Conservation (phyloP, 495 filamentous ascomycete species). For the Penicillium pulvis region DNA sequence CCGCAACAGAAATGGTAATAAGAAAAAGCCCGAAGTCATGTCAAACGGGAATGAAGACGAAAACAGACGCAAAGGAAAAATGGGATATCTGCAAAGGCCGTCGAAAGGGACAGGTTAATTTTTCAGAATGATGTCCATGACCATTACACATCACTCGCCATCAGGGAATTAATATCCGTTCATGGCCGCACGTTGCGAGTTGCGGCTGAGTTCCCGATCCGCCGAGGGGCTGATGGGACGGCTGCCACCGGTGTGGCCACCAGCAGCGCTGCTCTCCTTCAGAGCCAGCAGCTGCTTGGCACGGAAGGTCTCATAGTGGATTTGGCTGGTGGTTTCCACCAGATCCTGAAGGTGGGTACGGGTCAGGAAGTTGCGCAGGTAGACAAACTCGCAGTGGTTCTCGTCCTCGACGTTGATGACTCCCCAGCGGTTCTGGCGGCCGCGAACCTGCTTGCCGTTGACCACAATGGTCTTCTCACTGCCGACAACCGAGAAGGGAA, state of each 20-base stretch:
- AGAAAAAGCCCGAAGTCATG: conserved; percentile 23
- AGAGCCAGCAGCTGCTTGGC: conserved; percentile 97
- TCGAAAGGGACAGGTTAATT: conserved; percentile 34
- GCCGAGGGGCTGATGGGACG: conserved; percentile 93
- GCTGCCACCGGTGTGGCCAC: conserved; percentile 70
- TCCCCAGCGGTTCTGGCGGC: conserved; percentile 98
- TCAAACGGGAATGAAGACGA: conserved; percentile 22
- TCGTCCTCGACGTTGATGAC: conserved; percentile 99
- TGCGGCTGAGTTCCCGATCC: conserved; percentile 92
- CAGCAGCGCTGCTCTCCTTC: conserved; percentile 93
- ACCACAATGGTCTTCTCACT: conserved; percentile 98
- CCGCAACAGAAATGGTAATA: conserved; percentile 33
- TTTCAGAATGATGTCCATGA: conserved; percentile 16
- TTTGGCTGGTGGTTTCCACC: conserved; percentile 99
- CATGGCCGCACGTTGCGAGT: conserved; percentile 95
- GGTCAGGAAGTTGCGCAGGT: conserved; percentile 95
- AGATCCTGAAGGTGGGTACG: conserved; percentile 96
- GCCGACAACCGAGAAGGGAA: conserved; percentile 97
- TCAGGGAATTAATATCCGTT: conserved; percentile 77
- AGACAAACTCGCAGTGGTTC: conserved; percentile 99
- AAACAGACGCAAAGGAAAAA: conserved; percentile 36
- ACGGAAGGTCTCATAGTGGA: conserved; percentile 99
- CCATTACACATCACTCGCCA: conserved; percentile 17
- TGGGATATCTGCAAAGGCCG: conserved; percentile 51
- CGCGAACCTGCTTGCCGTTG: conserved; percentile 95